Percentiles rank a stretch among this genome's conserved stretches.
Conservation (phyloP, 441 rosid species). For the Kokia cookei region DNA sequence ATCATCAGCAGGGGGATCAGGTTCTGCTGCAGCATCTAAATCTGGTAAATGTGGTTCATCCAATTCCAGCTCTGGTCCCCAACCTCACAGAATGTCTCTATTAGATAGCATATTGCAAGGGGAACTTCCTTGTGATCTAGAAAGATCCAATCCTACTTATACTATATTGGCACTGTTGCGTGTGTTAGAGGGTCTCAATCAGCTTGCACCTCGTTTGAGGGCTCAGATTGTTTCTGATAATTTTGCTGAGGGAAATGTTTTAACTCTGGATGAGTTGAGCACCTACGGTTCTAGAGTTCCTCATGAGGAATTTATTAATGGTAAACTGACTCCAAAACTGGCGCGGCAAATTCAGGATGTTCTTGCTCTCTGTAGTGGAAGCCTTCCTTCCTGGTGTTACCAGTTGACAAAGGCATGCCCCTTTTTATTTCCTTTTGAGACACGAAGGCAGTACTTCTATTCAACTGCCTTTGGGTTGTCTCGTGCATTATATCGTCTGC, state of each 20-base stretch:
- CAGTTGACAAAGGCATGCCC: conserved; percentile 98
- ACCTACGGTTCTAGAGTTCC: conserved; percentile 54
- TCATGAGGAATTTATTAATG: conserved; percentile 75
- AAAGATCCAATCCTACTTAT: conserved; percentile 87
- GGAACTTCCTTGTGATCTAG: conserved; percentile 96
- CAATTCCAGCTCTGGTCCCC: conserved; percentile 44
- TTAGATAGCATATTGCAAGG: conserved; percentile 94
- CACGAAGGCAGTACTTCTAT: conserved; percentile 90
- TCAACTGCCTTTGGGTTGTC: conserved; percentile 99
- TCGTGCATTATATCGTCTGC: conserved; percentile 94
- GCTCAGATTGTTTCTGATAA: conserved; percentile 55
- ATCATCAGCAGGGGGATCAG: conserved; percentile 55
- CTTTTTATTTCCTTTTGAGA: conserved; percentile 97
- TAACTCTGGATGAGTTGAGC: conserved; percentile 52
- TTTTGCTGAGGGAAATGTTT: conserved; percentile 68
- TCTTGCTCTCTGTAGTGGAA: conserved; percentile 98
- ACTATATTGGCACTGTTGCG: conserved; percentile 82
- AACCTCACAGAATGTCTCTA: conserved; percentile 53
- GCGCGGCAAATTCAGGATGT: conserved; percentile 99
- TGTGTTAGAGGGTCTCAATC: conserved; percentile 92
- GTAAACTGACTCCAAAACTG: conserved; percentile 96
- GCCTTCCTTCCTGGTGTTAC: conserved; percentile 97
- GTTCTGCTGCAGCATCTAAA: conserved; percentile 45
- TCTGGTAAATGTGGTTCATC: conserved; percentile 50
- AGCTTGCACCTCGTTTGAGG: conserved; percentile 86